Evolutionary conservation across 495 filamentous ascomycete genomes (phyloP).

Genomic region (Bacidia rubella): DNA sequence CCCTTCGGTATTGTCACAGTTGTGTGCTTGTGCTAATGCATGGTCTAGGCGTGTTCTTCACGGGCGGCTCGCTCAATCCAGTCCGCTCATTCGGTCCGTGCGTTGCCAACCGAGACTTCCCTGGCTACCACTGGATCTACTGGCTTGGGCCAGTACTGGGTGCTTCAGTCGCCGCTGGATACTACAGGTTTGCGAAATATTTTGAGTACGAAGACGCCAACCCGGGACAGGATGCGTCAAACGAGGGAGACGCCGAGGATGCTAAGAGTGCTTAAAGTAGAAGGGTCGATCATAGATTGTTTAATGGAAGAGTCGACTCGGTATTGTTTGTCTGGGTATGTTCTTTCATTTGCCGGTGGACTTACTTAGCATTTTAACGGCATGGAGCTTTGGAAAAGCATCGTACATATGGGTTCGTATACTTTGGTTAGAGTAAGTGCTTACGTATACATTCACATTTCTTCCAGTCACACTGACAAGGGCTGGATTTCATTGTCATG

Average conservation of each 20-base stretch:
- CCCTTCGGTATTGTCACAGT: neutral
- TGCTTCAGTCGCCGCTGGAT: conserved; percentile 48
- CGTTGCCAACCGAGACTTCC: conserved; percentile 51
- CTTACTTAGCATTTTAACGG: too few relatives aligned
- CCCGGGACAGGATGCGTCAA: conserved; percentile 48
- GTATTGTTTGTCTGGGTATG: too few relatives aligned
- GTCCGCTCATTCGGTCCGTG: conserved; percentile 59
- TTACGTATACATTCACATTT: too few relatives aligned
- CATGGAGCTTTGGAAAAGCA: too few relatives aligned
- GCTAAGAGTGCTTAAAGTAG: neutral
- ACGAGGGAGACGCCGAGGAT: neutral
- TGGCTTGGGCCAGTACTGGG: conserved; percentile 57
- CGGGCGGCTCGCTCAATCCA: conserved; percentile 60
- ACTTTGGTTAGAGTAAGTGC: too few relatives aligned
- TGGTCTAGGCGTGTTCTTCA: conserved; percentile 48
- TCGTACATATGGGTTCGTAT: too few relatives aligned
- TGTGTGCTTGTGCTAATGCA: neutral
- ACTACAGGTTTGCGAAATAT: conserved; percentile 52
- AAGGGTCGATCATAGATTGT: too few relatives aligned
- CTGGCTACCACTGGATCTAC: conserved; percentile 45
- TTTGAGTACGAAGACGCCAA: conserved; percentile 73
- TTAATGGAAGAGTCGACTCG: too few relatives aligned
- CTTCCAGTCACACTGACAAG: too few relatives aligned
- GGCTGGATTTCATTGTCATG: too few relatives aligned
- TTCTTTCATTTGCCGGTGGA: too few relatives aligned